Evolutionary conservation across 305 asterid species (phyloP).

Genomic region (Rubia tinctorum): DNA sequence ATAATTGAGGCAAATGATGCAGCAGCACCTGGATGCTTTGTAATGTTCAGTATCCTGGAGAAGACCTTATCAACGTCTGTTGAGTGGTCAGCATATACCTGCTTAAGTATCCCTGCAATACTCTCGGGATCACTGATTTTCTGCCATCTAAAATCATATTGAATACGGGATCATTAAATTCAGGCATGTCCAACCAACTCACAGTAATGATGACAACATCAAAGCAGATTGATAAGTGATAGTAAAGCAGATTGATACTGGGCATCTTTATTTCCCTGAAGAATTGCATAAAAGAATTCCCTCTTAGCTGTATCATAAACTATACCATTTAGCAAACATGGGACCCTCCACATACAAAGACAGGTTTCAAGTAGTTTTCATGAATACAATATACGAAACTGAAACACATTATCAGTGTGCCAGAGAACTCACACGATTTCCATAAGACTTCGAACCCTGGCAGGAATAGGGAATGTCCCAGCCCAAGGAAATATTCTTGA

Average conservation of each 20-base stretch:
- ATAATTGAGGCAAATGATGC: slow-evolving; percentile 86
- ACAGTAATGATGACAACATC: neutral
- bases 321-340: neutral
- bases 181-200: neutral
- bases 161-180: neutral
- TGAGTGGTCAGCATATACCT: slow-evolving; percentile 82
- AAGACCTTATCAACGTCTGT: slow-evolving; percentile 75
- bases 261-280: slow-evolving; percentile 4
- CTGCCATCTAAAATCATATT: slow-evolving; percentile 61
- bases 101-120: slow-evolving; percentile 72
- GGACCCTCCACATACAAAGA: neutral
- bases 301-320: neutral
- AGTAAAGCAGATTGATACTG: slow-evolving; percentile 3
- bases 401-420: slow-evolving; percentile 1
- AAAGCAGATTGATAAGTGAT: neutral
- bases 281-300: neutral
- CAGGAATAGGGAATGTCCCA: slow-evolving; percentile 87
- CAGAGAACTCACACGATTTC: slow-evolving; percentile 53
- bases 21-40: slow-evolving; percentile 94
- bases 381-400: neutral
- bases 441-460: slow-evolving; percentile 46
- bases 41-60: slow-evolving; percentile 55
- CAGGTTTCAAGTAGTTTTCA: neutral
- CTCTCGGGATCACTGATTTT: slow-evolving; percentile 83
- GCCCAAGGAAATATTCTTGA: slow-evolving; percentile 83